phyloP scores from a whole-genome alignment of 805 yeast species.

The Blastobotrys robertii region DNA sequence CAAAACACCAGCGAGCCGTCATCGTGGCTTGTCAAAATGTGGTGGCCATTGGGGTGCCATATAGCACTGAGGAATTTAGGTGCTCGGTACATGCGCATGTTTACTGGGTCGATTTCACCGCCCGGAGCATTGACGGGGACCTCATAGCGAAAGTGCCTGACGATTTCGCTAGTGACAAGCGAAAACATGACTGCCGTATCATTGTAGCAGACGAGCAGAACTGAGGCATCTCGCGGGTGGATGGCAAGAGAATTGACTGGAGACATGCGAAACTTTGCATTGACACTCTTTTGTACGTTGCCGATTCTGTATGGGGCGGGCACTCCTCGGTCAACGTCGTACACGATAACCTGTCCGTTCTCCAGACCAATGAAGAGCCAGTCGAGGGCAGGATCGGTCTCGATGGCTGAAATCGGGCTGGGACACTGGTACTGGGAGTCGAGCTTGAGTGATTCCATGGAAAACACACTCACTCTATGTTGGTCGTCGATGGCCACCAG shows the following conservation, averaged over 20 bases:
- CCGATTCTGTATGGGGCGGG: slow-evolving; percentile 58
- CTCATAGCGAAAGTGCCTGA: slow-evolving; percentile 53
- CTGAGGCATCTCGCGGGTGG: slow-evolving; percentile 86
- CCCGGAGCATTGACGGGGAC: slow-evolving; percentile 65
- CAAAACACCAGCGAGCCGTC: slow-evolving; percentile 86
- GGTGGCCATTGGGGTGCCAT: slow-evolving; percentile 92
- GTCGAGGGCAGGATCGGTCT: slow-evolving; percentile 78
- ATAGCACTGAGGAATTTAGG: slow-evolving; percentile 44
- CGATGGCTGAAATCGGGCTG: slow-evolving; percentile 57
- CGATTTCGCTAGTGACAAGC: slow-evolving; percentile 43
- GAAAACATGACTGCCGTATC: slow-evolving; percentile 63
- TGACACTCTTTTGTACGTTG: slow-evolving; percentile 56
- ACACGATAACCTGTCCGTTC: slow-evolving; percentile 63
- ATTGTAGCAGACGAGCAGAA: slow-evolving; percentile 62
- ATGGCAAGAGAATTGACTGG: slow-evolving; percentile 60
- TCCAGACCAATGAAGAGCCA: slow-evolving; percentile 75
- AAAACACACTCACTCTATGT: slow-evolving; percentile 56
- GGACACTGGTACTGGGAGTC: slow-evolving; percentile 54
- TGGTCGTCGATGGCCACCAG: slow-evolving; percentile 60
- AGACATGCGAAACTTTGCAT: slow-evolving; percentile 49
- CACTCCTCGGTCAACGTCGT: slow-evolving; percentile 70
- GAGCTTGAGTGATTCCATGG: slow-evolving; percentile 53
- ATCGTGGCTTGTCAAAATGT: slow-evolving; percentile 64
- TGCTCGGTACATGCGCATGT: slow-evolving; percentile 21
- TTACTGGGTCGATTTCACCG: slow-evolving; percentile 36